Percentiles rank a stretch among this genome's conserved stretches.
Conservation (phyloP, 129 eudicot genomes). For the Apium graveolens region DNA sequence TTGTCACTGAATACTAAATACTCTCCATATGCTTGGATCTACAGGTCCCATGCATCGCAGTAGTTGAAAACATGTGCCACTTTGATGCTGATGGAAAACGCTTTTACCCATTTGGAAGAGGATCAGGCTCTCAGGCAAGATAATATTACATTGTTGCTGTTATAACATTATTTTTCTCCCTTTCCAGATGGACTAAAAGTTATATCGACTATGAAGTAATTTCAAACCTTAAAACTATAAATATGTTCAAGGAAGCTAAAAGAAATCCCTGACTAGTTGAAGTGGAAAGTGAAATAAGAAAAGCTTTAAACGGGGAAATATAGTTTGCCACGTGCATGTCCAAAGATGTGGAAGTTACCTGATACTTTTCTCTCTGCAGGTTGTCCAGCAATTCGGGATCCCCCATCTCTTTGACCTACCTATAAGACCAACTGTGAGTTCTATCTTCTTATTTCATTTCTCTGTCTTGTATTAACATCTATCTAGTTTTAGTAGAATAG, state of each 20-base stretch:
- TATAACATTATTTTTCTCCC: background rate
- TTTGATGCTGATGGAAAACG: conserved; percentile 99
- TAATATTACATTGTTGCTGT: conserved; percentile 4
- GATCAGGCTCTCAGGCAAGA: conserved; percentile 95
- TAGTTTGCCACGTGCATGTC: background rate
- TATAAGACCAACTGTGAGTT: conserved; percentile 81
- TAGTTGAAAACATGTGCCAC: conserved; percentile 99
- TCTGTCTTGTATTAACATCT: background rate
- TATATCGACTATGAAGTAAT: background rate
- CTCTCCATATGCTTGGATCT: conserved; percentile 4
- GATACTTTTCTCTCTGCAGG: conserved; percentile 44
- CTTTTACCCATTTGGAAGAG: conserved; percentile 96
- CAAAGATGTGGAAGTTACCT: conserved; percentile 5
- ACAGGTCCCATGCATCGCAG: conserved; percentile 98
- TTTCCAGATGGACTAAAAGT: background rate
- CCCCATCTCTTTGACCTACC: conserved; percentile 97
- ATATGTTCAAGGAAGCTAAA: background rate
- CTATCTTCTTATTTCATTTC: background rate
- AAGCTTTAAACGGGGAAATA: background rate
- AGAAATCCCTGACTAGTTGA: background rate
- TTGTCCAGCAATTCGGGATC: conserved; percentile 96
- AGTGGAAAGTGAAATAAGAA: background rate
- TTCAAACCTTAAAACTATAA: background rate
- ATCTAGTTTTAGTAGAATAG: background rate
- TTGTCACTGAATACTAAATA: background rate